Percentiles rank a stretch among this genome's conserved stretches.
These are phyloP conservation scores for Microglena sp. DNA, from an alignment of 139 green algal species.

Conservation along the genomic window DNA sequence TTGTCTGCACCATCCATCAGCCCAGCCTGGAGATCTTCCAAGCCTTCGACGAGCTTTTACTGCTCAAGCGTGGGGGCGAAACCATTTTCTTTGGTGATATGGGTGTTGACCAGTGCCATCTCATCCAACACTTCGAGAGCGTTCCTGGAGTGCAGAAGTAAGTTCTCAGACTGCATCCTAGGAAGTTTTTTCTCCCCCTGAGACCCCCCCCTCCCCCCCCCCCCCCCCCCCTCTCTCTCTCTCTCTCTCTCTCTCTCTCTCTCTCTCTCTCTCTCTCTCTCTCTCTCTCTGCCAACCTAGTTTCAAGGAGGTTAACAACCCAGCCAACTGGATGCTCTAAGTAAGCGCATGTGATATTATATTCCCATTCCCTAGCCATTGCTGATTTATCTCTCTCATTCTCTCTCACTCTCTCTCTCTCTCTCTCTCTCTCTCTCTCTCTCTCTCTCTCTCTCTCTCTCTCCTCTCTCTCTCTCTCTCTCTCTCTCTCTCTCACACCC, in stretches of 20 bases:
- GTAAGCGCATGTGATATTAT: too few relatives aligned
- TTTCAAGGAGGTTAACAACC: background rate
- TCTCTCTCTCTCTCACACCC: background rate
- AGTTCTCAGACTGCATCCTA: too few relatives aligned
- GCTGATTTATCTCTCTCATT: background rate
- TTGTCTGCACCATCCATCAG: slow-evolving; percentile 91
- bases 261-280: background rate
- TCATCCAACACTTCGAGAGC: too few relatives aligned
- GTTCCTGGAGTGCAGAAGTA: too few relatives aligned
- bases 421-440: background rate
- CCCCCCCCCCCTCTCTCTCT: too few relatives aligned
- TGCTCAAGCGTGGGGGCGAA: slow-evolving; percentile 58
- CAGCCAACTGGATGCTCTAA: too few relatives aligned
- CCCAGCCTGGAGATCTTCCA: slow-evolving; percentile 62
- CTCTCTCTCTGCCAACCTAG: background rate
- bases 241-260: too few relatives aligned
- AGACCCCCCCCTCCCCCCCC: too few relatives aligned
- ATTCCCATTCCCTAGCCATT: too few relatives aligned
- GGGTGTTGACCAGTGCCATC: too few relatives aligned
- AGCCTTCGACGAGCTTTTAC: slow-evolving; percentile 59
- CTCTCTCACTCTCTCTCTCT: background rate
- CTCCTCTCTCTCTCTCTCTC: too few relatives aligned
- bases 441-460: background rate
- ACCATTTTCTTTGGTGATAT: slow-evolving; percentile 81
- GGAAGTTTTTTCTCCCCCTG: too few relatives aligned